Percentiles rank a stretch among this genome's conserved stretches.
These are phyloP conservation scores for Eleusine indica DNA, from an alignment of 176 grass and related monocot genomes.

Conservation along the genomic window DNA sequence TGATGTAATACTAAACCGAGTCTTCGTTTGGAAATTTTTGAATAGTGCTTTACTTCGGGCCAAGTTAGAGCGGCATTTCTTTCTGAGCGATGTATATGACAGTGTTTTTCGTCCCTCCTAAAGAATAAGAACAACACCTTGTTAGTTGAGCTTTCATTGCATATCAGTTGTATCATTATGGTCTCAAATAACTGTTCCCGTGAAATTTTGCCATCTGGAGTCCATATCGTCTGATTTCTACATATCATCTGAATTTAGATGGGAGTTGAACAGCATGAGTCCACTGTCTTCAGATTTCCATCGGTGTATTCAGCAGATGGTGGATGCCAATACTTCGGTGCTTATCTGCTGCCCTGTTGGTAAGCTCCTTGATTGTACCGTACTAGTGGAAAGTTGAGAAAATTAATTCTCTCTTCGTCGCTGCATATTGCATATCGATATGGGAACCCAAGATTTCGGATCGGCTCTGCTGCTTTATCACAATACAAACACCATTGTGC, in stretches of 20 bases:
- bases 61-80: background rate
- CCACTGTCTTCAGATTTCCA: background rate
- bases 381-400: no score
- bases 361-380: background rate
- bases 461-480: background rate
- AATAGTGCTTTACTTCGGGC: slow-evolving; percentile 35
- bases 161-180: slow-evolving; percentile 1
- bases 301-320: background rate
- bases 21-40: slow-evolving; percentile 25
- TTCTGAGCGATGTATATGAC: background rate
- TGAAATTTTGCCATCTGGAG: background rate
- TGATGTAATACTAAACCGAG: slow-evolving; percentile 37
- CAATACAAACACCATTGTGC: background rate
- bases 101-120: background rate
- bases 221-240: background rate
- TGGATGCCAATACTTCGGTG: background rate
- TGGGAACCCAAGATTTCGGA: background rate
- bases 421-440: background rate
- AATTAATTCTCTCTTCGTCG: background rate
- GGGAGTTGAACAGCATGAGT: background rate
- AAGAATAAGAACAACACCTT: slow-evolving; percentile 9
- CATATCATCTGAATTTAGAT: background rate
- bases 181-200: background rate
- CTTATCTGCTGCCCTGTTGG: background rate
- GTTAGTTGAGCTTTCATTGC: background rate